These are phyloP conservation scores for Beauveria rudraprayagi DNA, from an alignment of 2,329 filamentous ascomycete genomes.

Conservation along the genomic window DNA sequence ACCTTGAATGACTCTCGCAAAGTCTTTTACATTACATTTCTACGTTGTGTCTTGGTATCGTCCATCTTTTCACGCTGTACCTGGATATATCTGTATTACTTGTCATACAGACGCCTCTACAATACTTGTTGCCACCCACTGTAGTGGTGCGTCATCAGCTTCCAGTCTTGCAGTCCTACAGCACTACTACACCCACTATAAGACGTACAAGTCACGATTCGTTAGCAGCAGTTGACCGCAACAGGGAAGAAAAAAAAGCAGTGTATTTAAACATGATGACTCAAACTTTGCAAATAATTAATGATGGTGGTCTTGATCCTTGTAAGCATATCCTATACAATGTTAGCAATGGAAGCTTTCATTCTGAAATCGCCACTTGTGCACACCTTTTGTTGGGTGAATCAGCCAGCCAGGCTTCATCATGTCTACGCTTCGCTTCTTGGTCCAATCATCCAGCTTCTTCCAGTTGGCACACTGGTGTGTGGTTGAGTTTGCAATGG, in stretches of 20 bases:
- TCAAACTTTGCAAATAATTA: background rate
- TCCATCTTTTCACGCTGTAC: no score
- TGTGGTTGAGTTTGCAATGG: constrained; percentile 11
- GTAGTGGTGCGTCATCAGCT: no score
- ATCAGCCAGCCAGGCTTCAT: constrained; percentile 10
- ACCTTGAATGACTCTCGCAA: no score
- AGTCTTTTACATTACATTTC: no score
- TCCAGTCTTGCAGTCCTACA: no score
- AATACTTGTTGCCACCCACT: no score
- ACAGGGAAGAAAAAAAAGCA: background rate
- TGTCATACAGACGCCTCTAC: no score
- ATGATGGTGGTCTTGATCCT: constrained; percentile 3
- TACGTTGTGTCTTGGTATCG: no score
- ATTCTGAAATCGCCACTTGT: background rate
- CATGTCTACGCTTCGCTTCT: constrained; percentile 8
- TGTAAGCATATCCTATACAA: background rate
- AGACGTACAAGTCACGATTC: no score
- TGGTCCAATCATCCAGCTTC: constrained; percentile 11
- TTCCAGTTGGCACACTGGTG: constrained; percentile 13
- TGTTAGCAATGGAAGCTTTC: background rate
- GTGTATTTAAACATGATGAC: background rate
- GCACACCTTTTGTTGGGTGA: background rate
- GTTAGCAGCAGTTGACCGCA: no score
- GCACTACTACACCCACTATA: no score
- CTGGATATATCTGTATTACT: no score